Evolutionary conservation across 1,139 yeast species (phyloP).

Genomic region (Citeromyces hawaiiensis): DNA sequence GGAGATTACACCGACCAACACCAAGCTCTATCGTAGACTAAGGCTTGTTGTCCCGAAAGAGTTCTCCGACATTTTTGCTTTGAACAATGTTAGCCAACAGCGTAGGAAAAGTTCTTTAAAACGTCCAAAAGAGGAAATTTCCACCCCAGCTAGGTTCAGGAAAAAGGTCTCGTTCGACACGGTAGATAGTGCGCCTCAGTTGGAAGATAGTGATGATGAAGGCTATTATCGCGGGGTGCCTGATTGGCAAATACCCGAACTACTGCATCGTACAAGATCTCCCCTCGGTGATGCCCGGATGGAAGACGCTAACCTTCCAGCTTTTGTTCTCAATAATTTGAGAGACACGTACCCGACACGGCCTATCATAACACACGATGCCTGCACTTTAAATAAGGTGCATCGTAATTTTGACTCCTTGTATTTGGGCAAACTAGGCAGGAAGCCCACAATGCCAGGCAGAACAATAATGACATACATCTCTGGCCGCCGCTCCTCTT

Average conservation of each 20-base stretch:
- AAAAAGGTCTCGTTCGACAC: constrained; percentile 30
- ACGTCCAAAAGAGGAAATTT: background rate
- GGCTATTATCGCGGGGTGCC: constrained; percentile 10
- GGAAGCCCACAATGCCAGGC: constrained; percentile 30
- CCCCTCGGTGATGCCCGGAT: background rate
- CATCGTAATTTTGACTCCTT: constrained; percentile 25
- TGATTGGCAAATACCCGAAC: constrained; percentile 1
- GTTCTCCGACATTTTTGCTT: background rate
- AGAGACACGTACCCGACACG: constrained; percentile 14
- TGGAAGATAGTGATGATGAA: constrained; percentile 10
- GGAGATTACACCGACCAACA: background rate
- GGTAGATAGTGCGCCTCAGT: constrained; percentile 12
- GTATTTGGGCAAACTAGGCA: constrained; percentile 13
- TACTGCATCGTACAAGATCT: background rate
- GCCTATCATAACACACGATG: constrained; percentile 22
- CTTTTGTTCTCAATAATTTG: constrained; percentile 1
- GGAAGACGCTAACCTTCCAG: constrained; percentile 2
- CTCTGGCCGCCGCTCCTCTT: constrained; percentile 60
- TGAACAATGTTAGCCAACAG: background rate
- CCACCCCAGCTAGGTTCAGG: constrained; percentile 5
- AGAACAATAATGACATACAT: constrained; percentile 51
- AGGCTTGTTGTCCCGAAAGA: background rate
- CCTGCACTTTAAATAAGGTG: constrained; percentile 33
- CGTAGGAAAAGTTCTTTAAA: background rate
- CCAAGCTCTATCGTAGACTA: constrained; percentile 1